These are phyloP conservation scores for Cercospora zeae-maydis DNA, from an alignment of 2,329 filamentous ascomycete species.

Conservation along the genomic window DNA sequence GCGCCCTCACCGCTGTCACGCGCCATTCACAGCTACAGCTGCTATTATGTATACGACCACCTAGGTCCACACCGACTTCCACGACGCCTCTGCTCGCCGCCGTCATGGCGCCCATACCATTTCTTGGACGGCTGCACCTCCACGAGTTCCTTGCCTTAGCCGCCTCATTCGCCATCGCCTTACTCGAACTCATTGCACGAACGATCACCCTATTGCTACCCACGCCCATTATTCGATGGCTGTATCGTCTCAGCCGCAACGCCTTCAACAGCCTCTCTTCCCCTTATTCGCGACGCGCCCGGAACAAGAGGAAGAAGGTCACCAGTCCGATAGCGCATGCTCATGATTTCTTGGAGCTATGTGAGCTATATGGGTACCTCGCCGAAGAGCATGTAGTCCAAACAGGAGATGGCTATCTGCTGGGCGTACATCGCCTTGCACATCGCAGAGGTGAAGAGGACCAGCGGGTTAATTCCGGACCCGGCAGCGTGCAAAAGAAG, in stretches of 20 bases:
- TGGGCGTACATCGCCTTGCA: constrained; percentile 83
- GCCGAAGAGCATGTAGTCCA: constrained; percentile 96
- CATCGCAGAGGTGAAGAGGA: constrained; percentile 79
- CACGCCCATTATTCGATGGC: constrained; percentile 73
- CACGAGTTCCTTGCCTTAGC: constrained; percentile 84
- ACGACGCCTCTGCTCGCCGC: not conserved
- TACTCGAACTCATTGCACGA: constrained; percentile 77
- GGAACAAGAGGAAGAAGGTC: constrained; percentile 59
- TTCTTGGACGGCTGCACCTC: constrained; percentile 57
- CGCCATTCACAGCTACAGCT: not conserved
- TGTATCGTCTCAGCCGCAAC: constrained; percentile 75
- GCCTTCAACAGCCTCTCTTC: constrained; percentile 77
- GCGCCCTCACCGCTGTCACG: not conserved
- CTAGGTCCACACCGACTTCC: not conserved
- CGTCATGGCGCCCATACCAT: constrained; percentile 56
- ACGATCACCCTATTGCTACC: constrained; percentile 85
- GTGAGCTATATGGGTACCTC: constrained; percentile 82
- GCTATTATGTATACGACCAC: not conserved
- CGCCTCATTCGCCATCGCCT: constrained; percentile 76
- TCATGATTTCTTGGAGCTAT: constrained; percentile 91
- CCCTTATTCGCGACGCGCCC: constrained; percentile 63
- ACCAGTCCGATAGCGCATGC: constrained; percentile 69
- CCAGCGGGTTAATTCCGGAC: constrained; percentile 69
- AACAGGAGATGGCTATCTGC: constrained; percentile 87
- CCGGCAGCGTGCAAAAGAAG: constrained; percentile 67